A percentile compares a stretch with the other conserved stretches of the same genome.
phyloP scores from a whole-genome alignment of 768 basidiomycete genomes.

The Amanita rubescens region DNA sequence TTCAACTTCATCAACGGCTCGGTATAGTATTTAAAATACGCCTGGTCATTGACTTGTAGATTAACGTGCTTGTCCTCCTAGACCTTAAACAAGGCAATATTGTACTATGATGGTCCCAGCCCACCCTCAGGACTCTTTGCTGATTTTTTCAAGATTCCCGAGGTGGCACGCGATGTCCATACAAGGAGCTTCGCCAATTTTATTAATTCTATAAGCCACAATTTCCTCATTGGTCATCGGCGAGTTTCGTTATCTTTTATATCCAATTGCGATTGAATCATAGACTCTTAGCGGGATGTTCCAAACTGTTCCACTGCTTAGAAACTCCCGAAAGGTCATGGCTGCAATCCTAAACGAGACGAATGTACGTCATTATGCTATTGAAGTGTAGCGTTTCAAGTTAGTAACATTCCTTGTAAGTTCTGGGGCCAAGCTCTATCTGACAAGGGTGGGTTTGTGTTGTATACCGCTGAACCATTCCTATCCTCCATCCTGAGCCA shows the following conservation, averaged over 20 bases:
- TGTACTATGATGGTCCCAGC: conserved; percentile 49
- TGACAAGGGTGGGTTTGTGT: conserved; percentile 13
- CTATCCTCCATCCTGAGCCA: conserved; percentile 32
- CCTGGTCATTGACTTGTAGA: too few species aligned
- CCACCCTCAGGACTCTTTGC: conserved; percentile 39
- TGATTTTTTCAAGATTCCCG: conserved; percentile 34
- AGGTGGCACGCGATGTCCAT: conserved; percentile 21
- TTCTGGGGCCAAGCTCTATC: not conserved
- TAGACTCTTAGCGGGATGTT: conserved; percentile 16
- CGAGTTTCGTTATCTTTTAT: not conserved
- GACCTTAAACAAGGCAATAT: conserved; percentile 16
- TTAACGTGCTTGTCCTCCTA: too few species aligned
- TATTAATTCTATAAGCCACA: conserved; percentile 23
- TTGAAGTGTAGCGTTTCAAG: not conserved
- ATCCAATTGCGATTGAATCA: conserved; percentile 2
- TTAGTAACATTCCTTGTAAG: not conserved
- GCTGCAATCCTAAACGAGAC: conserved; percentile 29
- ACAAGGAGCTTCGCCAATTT: conserved; percentile 29
- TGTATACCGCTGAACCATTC: conserved; percentile 39
- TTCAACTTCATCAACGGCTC: too few species aligned
- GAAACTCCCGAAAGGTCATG: conserved; percentile 23
- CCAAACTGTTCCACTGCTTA: conserved; percentile 29
- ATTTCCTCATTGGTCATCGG: conserved; percentile 14
- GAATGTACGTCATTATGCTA: conserved; percentile 16
- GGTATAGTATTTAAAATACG: too few species aligned